Base-by-base conservation (phyloP, 2,329 filamentous ascomycete species). In the Rhinocladiella similis region DNA sequence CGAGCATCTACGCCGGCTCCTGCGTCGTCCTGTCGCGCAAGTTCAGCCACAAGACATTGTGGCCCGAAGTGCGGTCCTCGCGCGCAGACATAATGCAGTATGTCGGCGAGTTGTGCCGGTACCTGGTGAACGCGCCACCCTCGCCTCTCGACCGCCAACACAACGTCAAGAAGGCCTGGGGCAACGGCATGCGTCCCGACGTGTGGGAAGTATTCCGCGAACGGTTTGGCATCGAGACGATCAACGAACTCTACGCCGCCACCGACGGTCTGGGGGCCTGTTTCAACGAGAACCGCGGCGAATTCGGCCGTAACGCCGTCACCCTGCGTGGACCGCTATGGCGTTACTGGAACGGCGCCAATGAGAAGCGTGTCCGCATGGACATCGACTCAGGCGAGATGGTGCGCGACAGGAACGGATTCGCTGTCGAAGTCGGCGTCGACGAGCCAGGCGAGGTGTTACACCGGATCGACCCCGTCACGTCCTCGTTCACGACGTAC, bases 181-280 rank as follows among this genome's bases (percentile, higher is more conserved):
- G 78, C 0, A 81, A 80, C 52, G 78, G 78, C 1, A 66, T 81
- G 19, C 71, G 77, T 1, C 70, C 67, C 0, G 77, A 80, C 51
- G 77, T 80, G 36, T 80, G 77, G 77, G 73, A 78, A 51, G 70
- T 67, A 20, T 80, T 80, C 68, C 72, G 67, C 12, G 52, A 67
- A 45, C 63, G 70, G 2, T 72, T 71, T 57, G 70, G 69, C 19
- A 65, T 77, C 5, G 49, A 68, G 73, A 79, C 80, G 20, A 83
- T 92, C 1, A 77, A 76, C 60, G 89, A 92, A 69, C 90, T 92
- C 71, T 92, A 90, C 77, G 89, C 87, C 68, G 88, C 85, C 53
- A 90, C 86, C 1, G 89, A 92, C 70, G 87, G 88, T 18, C 77
- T 90, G 42, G 80, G 91, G 63, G 71, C 72, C 0, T 73, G 90